Evolutionary conservation across 306 rosid species (phyloP).

Genomic region (Castanea crenata): DNA sequence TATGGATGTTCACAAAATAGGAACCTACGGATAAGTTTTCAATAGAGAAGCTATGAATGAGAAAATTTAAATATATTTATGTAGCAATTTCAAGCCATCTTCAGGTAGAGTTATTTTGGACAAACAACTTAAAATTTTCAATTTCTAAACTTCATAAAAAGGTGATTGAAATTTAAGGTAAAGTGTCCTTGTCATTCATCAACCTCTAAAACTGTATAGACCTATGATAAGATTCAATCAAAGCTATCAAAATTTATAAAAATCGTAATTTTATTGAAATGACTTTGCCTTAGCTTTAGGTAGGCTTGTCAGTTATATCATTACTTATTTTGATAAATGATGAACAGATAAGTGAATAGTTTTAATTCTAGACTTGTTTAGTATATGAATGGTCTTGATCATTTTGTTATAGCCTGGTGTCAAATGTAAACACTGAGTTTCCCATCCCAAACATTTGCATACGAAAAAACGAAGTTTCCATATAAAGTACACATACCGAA

Average conservation of each 20-base stretch:
- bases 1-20: neutral
- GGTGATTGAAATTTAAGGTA: neutral
- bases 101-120: neutral
- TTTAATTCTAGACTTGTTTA: neutral
- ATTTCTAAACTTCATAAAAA: neutral
- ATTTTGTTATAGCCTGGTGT: neutral
- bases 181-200: neutral
- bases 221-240: neutral
- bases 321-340: neutral
- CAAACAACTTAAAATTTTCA: neutral
- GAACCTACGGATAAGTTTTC: neutral
- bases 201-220: neutral
- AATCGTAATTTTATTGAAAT: neutral
- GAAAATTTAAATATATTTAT: neutral
- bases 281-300: neutral
- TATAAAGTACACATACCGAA: conserved; percentile 60
- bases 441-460: neutral
- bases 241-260: neutral
- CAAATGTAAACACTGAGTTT: neutral
- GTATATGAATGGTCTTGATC: neutral
- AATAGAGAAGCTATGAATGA: neutral
- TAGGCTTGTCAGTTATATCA: neutral
- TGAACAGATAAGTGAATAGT: neutral
- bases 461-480: conserved; percentile 9
- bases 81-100: neutral